These are phyloP conservation scores for Pseudogymnoascus sp. DNA, from an alignment of 2,329 filamentous ascomycete species.

Conservation along the genomic window DNA sequence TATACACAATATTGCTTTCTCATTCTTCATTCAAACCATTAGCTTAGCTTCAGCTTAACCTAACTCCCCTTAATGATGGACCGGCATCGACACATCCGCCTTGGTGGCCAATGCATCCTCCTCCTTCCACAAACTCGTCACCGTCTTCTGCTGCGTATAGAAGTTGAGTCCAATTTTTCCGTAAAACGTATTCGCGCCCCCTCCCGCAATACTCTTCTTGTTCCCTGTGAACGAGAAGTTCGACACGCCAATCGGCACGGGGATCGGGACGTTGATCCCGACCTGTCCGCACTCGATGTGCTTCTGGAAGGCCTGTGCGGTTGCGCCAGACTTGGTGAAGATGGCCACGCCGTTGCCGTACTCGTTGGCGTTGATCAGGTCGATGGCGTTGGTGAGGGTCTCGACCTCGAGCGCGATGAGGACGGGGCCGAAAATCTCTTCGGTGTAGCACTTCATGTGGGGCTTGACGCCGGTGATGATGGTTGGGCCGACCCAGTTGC, in stretches of 20 bases:
- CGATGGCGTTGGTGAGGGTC: slow-evolving; percentile 70
- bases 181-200: slow-evolving; percentile 90
- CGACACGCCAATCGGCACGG: slow-evolving; percentile 47
- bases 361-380: slow-evolving; percentile 76
- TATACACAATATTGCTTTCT: neutral
- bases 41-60: neutral
- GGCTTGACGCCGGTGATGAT: slow-evolving; percentile 74
- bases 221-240: slow-evolving; percentile 68
- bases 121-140: slow-evolving; percentile 82
- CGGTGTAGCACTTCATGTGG: slow-evolving; percentile 74
- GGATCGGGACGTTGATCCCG: slow-evolving; percentile 77
- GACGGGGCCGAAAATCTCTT: slow-evolving; percentile 82
- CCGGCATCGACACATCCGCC: slow-evolving; percentile 85
- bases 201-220: slow-evolving; percentile 88
- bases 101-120: slow-evolving; percentile 79
- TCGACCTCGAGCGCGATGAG: slow-evolving; percentile 72
- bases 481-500: slow-evolving; percentile 74
- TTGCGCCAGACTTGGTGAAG: slow-evolving; percentile 71
- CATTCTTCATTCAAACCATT: neutral
- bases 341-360: slow-evolving; percentile 83
- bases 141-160: slow-evolving; percentile 96
- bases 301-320: slow-evolving; percentile 68
- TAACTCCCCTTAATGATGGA: slow-evolving; percentile 32
- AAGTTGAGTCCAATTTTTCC: slow-evolving; percentile 87
- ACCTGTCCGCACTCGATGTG: slow-evolving; percentile 80